Conservation (phyloP, 495 filamentous ascomycete genomes). For the Friedmanniomyces endolithicus region DNA sequence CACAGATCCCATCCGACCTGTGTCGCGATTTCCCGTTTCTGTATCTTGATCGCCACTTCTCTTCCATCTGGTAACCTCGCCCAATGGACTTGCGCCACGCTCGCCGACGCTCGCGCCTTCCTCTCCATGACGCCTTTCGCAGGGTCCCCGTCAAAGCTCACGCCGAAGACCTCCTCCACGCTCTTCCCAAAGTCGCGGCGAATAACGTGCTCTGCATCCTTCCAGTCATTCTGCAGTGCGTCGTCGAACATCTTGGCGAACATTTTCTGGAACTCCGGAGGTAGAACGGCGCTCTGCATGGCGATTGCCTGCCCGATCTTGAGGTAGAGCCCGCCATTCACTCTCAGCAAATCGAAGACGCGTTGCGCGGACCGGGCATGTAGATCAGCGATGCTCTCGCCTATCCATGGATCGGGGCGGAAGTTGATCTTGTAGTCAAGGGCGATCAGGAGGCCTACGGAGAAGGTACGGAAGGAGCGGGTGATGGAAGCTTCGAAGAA, state of each 20-base stretch:
- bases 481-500: conserved; percentile 66
- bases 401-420: conserved; percentile 56
- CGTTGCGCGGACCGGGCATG: conserved; percentile 74
- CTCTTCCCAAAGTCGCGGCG: conserved; percentile 66
- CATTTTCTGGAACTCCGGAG: conserved; percentile 89
- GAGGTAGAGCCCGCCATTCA: conserved; percentile 87
- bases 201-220: conserved; percentile 75
- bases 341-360: conserved; percentile 61
- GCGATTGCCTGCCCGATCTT: conserved; percentile 98
- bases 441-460: conserved; percentile 65
- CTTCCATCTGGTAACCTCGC: conserved; percentile 69
- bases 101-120: conserved; percentile 73
- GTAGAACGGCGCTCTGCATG: conserved; percentile 90
- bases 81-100: conserved; percentile 95
- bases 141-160: conserved; percentile 57
- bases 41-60: conserved; percentile 89
- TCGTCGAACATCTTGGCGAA: conserved; percentile 96
- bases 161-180: conserved; percentile 77
- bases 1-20: conserved; percentile 90
- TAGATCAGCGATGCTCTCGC: conserved; percentile 53
- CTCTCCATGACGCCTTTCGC: conserved; percentile 68
- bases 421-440: conserved; percentile 97
- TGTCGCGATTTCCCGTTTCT: conserved; percentile 83
- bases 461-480: conserved; percentile 72
- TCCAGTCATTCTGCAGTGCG: conserved; percentile 87